Percentiles rank a stretch among this genome's conserved stretches.
Conservation (phyloP, 257 asterid species). For the Lantana camara region DNA sequence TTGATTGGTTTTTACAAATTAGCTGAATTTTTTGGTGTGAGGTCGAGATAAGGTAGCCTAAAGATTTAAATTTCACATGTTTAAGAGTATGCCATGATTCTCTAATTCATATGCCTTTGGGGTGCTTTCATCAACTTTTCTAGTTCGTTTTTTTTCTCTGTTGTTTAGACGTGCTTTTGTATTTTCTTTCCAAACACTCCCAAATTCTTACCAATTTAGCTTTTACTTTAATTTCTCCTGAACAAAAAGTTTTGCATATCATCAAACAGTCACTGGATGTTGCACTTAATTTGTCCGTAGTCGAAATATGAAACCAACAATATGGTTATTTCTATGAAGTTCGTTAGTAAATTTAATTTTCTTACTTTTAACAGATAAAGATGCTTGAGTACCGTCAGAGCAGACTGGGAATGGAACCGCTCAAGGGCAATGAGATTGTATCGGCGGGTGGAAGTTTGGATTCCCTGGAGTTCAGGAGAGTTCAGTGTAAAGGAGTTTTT, state of each 20-base stretch:
- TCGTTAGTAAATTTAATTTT: neutral
- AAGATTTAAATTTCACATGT: neutral
- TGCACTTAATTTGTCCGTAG: slow-evolving; percentile 6
- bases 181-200: too few species aligned
- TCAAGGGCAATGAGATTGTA: slow-evolving; percentile 51
- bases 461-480: slow-evolving; percentile 76
- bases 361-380: slow-evolving; percentile 52
- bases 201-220: too few species aligned
- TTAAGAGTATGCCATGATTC: neutral
- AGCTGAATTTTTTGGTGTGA: slow-evolving; percentile 2
- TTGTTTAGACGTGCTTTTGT: too few species aligned
- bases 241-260: neutral
- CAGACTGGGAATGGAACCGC: slow-evolving; percentile 67
- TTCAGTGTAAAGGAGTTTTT: slow-evolving; percentile 72
- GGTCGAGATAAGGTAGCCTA: neutral
- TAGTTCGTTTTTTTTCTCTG: too few species aligned
- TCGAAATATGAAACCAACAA: neutral
- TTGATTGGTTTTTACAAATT: neutral
- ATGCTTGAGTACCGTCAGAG: slow-evolving; percentile 72
- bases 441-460: slow-evolving; percentile 46
- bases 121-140: too few species aligned
- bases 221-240: too few species aligned
- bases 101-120: neutral
- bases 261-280: neutral
- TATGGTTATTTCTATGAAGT: neutral